phyloP scores from a whole-genome alignment of 768 basidiomycete genomes.

The Serendipita sp. region DNA sequence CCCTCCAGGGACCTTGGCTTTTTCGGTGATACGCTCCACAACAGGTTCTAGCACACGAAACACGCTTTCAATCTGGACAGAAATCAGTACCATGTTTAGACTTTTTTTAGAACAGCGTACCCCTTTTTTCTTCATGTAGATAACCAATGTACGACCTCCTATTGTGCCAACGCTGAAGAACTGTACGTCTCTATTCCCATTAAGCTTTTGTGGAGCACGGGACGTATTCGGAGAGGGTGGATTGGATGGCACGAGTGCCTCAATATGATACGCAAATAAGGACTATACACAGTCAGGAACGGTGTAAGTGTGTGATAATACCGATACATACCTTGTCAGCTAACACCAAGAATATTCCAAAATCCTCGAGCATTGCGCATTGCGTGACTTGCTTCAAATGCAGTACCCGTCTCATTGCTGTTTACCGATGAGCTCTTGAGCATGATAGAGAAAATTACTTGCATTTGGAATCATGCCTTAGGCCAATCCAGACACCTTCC shows the following conservation, averaged over 20 bases:
- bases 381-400: conserved; percentile 90
- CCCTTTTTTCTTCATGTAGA: conserved; percentile 93
- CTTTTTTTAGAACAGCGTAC: conserved; percentile 20
- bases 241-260: conserved; percentile 84
- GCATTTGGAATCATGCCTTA: conserved; percentile 79
- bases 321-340: conserved; percentile 56
- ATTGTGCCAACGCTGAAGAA: conserved; percentile 91
- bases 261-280: conserved; percentile 87
- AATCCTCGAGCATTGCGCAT: conserved; percentile 90
- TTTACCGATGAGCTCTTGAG: conserved; percentile 1
- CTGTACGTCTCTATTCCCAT: conserved; percentile 79
- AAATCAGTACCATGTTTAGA: background rate
- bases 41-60: conserved; percentile 98
- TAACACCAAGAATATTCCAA: conserved; percentile 88
- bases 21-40: conserved; percentile 71
- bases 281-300: conserved; percentile 28
- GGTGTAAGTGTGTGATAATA: background rate
- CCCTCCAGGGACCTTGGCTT: conserved; percentile 49
- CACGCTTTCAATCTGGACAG: conserved; percentile 56
- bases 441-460: conserved; percentile 15
- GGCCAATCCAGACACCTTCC: conserved; percentile 92
- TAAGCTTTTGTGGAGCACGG: conserved; percentile 78
- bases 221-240: conserved; percentile 44
- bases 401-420: conserved; percentile 83
- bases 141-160: conserved; percentile 72